Conservation (phyloP, 495 filamentous ascomycete species). For the Umbilicaria muhlenbergii region DNA sequence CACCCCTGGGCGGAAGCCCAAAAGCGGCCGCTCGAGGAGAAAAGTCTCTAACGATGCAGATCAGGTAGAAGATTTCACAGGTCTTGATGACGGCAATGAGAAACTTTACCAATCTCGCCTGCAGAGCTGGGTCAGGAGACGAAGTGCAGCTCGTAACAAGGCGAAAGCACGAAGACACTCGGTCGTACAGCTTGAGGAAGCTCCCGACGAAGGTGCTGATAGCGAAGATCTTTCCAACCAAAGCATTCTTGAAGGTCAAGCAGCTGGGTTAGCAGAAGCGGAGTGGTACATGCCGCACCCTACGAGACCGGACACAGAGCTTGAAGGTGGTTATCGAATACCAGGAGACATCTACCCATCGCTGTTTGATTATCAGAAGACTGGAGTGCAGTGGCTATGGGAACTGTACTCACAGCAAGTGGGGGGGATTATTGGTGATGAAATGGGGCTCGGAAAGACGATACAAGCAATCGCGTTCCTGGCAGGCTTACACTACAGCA, state of each 20-base stretch:
- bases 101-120: conserved; percentile 64
- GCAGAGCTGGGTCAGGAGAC: conserved; percentile 51
- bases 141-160: conserved; percentile 47
- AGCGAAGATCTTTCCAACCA: conserved; percentile 16
- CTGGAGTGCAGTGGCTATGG: conserved; percentile 91
- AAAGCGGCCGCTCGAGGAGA: conserved; percentile 26
- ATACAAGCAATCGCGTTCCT: conserved; percentile 87
- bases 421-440: conserved; percentile 89
- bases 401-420: conserved; percentile 79
- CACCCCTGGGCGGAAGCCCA: conserved; percentile 15
- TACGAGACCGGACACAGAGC: conserved; percentile 50
- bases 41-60: conserved; percentile 21
- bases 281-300: conserved; percentile 87
- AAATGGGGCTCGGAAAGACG: conserved; percentile 97
- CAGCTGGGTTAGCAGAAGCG: conserved; percentile 19
- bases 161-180: conserved; percentile 14
- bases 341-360: conserved; percentile 85
- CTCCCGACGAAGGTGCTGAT: conserved; percentile 5
- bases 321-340: conserved; percentile 60
- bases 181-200: conserved; percentile 13
- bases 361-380: conserved; percentile 91
- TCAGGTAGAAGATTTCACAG: conserved; percentile 50
- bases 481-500: conserved; percentile 80
- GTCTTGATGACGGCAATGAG: conserved; percentile 87
- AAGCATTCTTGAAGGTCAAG: conserved; percentile 3